phyloP scores from a whole-genome alignment of 2,329 filamentous ascomycete species.

The Botryotinia convoluta region DNA sequence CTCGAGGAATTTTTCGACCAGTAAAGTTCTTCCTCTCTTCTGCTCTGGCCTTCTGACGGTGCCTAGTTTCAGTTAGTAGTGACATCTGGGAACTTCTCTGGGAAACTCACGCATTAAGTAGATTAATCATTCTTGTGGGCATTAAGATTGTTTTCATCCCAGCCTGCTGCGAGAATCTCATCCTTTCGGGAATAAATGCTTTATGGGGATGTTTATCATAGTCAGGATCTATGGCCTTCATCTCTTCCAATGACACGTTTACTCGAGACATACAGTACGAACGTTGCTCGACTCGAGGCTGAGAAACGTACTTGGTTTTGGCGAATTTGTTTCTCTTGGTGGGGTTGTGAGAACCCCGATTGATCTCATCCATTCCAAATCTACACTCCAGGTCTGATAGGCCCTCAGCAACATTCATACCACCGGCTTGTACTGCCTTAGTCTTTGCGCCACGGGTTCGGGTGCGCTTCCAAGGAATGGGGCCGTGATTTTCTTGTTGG shows the following conservation, averaged over 20 bases:
- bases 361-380: neutral
- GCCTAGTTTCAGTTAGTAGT: neutral
- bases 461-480: neutral
- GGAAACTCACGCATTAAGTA: neutral
- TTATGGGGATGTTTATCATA: neutral
- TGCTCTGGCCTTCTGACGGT: neutral
- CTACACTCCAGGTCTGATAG: rapidly evolving
- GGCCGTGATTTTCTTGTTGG: neutral
- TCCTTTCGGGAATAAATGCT: neutral
- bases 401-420: neutral
- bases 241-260: neutral
- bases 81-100: neutral
- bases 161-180: neutral
- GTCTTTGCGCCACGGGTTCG: neutral
- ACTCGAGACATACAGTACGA: neutral
- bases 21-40: neutral
- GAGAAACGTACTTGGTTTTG: neutral
- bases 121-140: neutral
- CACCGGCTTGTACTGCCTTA: neutral
- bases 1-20: neutral
- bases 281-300: neutral
- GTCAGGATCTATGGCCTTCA: neutral
- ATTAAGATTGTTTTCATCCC: neutral
- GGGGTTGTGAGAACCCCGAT: neutral
- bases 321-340: neutral